Evolutionary conservation across 495 filamentous ascomycete genomes (phyloP).

Genomic region (Jackrogersella multiformis): DNA sequence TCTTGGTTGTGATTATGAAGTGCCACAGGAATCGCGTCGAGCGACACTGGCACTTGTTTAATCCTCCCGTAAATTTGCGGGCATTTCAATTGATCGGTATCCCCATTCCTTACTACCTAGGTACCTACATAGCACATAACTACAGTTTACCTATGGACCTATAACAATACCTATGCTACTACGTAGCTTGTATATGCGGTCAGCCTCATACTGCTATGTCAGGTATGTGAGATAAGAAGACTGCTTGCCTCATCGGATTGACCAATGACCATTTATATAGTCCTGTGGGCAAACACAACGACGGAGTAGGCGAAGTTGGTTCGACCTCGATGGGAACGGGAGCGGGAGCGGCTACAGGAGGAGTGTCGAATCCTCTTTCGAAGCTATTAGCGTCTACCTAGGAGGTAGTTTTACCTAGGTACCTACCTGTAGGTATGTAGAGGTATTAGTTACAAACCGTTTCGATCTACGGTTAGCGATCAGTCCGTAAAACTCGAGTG

Average conservation of each 20-base stretch:
- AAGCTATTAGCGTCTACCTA: conserved; percentile 1
- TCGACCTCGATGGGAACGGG: conserved; percentile 19
- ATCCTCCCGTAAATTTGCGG: conserved; percentile 33
- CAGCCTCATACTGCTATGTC: conserved; percentile 34
- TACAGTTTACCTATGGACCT: too few species aligned
- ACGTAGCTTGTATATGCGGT: conserved; percentile 17
- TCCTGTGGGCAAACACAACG: conserved; percentile 19
- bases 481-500: too few species aligned
- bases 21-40: conserved; percentile 26
- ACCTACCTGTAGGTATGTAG: too few species aligned
- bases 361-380: conserved; percentile 16
- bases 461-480: too few species aligned
- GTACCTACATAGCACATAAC: too few species aligned
- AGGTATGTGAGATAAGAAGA: conserved; percentile 1
- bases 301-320: conserved; percentile 40
- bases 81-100: conserved; percentile 32
- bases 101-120: conserved; percentile 7
- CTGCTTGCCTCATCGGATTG: conserved; percentile 15
- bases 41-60: conserved; percentile 35
- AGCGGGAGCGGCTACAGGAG: conserved; percentile 16
- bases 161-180: too few species aligned
- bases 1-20: conserved; percentile 26
- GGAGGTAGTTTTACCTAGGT: too few species aligned
- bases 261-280: conserved; percentile 15
- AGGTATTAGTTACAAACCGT: too few species aligned